Conservation (phyloP, 176 grass and related monocot genomes). For the Musa itinerans region DNA sequence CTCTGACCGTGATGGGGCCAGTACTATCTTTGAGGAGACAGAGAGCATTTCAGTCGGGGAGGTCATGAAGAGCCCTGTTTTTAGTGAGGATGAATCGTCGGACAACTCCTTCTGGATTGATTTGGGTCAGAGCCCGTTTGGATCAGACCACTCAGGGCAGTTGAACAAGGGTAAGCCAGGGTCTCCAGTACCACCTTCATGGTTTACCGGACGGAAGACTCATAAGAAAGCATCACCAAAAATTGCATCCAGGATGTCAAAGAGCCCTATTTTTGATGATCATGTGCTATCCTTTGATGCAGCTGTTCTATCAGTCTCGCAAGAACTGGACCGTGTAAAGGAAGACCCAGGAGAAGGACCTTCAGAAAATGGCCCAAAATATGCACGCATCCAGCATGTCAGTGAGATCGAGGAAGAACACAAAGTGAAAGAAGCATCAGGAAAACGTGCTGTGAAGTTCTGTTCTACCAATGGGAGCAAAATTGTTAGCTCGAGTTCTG, state of each 20-base stretch:
- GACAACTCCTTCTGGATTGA: slow-evolving; percentile 95
- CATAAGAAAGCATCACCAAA: slow-evolving; percentile 58
- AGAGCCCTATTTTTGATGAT: slow-evolving; percentile 66
- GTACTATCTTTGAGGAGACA: slow-evolving; percentile 94
- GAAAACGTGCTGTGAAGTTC: slow-evolving; percentile 28
- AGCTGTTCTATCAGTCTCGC: slow-evolving; percentile 75
- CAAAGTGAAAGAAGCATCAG: slow-evolving; percentile 44
- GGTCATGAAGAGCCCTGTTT: slow-evolving; percentile 95
- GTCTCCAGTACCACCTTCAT: slow-evolving; percentile 70
- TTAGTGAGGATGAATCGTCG: slow-evolving; percentile 85
- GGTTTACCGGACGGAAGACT: slow-evolving; percentile 67
- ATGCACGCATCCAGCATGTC: slow-evolving; percentile 40
- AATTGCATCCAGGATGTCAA: slow-evolving; percentile 34
- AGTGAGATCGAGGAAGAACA: slow-evolving; percentile 86
- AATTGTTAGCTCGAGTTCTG: slow-evolving; percentile 31
- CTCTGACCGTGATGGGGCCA: slow-evolving; percentile 81
- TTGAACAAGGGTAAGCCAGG: slow-evolving; percentile 57
- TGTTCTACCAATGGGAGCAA: slow-evolving; percentile 32
- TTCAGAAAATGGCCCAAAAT: slow-evolving; percentile 32
- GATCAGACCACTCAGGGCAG: slow-evolving; percentile 65
- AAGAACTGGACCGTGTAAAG: slow-evolving; percentile 48
- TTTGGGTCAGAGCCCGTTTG: slow-evolving; percentile 86
- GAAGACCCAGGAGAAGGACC: slow-evolving; percentile 36
- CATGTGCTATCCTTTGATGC: slow-evolving; percentile 86
- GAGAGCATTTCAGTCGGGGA: slow-evolving; percentile 83